phyloP scores from a whole-genome alignment of 2,329 filamentous ascomycete genomes.

The Pezicula rhizophila region DNA sequence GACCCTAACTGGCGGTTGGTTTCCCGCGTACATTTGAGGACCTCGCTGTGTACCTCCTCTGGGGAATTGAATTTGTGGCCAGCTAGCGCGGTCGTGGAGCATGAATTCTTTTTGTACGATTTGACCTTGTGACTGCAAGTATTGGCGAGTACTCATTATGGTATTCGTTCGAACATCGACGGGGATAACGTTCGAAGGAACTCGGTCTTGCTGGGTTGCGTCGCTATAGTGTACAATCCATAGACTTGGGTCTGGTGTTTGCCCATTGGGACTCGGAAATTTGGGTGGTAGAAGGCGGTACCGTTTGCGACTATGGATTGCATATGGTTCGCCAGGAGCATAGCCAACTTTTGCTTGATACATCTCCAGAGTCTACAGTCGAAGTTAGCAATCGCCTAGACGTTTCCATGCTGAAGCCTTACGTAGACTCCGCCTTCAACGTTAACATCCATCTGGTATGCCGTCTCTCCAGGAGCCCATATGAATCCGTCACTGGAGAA shows the following conservation, averaged over 20 bases:
- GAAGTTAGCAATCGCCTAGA: conserved; percentile 10
- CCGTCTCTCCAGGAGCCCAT: conserved; percentile 77
- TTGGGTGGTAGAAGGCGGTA: conserved; percentile 77
- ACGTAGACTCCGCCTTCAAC: conserved; percentile 1
- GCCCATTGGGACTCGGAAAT: conserved; percentile 60
- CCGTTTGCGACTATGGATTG: conserved; percentile 73
- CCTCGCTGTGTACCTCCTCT: conserved; percentile 36
- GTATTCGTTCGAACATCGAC: conserved; percentile 55
- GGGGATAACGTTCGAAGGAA: conserved; percentile 63
- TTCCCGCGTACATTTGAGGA: conserved; percentile 20
- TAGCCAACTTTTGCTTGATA: conserved; percentile 78
- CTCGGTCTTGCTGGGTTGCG: conserved; percentile 65
- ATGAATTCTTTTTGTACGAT: conserved; percentile 91
- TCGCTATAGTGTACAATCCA: conserved; percentile 90
- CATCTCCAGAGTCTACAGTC: conserved; percentile 73
- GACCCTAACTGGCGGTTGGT: conserved; percentile 19
- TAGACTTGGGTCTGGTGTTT: conserved; percentile 70
- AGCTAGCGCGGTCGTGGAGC: conserved; percentile 81
- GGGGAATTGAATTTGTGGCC: conserved; percentile 77
- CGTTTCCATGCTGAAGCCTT: conserved; percentile 6
- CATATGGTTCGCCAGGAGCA: conserved; percentile 65
- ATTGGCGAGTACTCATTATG: conserved; percentile 55
- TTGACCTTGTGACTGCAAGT: conserved; percentile 69
- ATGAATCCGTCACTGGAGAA: conserved; percentile 91
- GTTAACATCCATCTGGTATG: conserved; percentile 64